Base-by-base conservation (phyloP, 305 asterid species). In the Solanum hybrid region DNA sequence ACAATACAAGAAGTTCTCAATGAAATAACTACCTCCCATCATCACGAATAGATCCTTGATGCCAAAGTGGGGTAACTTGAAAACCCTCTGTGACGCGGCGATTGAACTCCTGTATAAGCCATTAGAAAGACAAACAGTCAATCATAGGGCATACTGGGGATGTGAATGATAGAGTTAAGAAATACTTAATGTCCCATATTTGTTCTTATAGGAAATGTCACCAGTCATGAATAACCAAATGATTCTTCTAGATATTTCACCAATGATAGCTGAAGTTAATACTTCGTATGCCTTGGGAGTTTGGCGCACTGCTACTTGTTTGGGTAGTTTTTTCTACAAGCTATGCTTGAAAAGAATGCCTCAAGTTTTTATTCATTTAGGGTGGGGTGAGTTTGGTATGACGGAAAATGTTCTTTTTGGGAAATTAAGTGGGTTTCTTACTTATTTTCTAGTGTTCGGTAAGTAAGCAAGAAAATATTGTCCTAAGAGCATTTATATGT, bases 51-150 rank as follows among this genome's bases (percentile, higher is more conserved):
- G 87, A 95, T 83, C 99, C 99, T 90, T 97, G 99, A 93, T 97
- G 95, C 98, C 98, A 97, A 86, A 96, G 92, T 87, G 99, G 99
- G 90, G 99, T 95, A 41, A 95, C 99, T 92, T 97, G 99, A 93
- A 96, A 97, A 90, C 99, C 99, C 93, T 97, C 99, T 37, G 77
- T 27, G 88, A 97, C 98, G 85, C 95, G 94, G 89, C 86, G 91
- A 92, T 96, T 92, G 92, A 97, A 97, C 92, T 96, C 99, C 99
- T 96, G 94, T 87, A 94, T 41, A 92, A 75, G 88, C 88, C 88
- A 91, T 65, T 79, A 80, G 79, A 72, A n/a, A 83, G 39, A 68
- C 32, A 20, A 31, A 57, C 27, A 34, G n/a, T 61, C 51, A 32
- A 86, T 61, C 33, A 61, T 33, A 32, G 77, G 3, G 78, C 78